Evolutionary conservation across 2,329 filamentous ascomycete species (phyloP).

Genomic region (Cryphonectria carpinicola): DNA sequence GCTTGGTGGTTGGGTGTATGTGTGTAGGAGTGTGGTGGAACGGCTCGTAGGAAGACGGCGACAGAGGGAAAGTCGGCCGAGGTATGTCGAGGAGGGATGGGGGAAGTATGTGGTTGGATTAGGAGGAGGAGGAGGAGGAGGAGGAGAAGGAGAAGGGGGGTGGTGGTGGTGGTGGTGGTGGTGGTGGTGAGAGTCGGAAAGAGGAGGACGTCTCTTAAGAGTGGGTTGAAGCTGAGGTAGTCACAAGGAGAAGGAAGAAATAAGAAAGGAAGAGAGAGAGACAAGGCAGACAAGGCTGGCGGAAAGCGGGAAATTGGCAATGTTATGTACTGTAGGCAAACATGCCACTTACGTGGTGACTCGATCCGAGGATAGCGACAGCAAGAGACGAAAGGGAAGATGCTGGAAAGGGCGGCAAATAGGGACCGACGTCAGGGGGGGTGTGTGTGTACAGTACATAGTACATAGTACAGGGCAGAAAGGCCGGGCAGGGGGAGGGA

Average conservation of each 20-base stretch:
- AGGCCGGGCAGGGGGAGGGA: no score
- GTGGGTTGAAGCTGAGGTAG: constrained; percentile 18
- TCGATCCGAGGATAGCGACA: constrained; percentile 15
- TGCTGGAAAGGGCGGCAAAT: constrained; percentile 30
- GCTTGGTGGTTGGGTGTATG: constrained; percentile 2
- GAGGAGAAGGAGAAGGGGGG: neutral
- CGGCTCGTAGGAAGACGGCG: neutral
- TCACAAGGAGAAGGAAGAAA: constrained; percentile 5
- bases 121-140: neutral
- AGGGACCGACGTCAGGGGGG: constrained; percentile 18
- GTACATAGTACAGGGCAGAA: constrained; percentile 4
- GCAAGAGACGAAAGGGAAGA: constrained; percentile 25
- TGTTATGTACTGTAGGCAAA: constrained; percentile 17
- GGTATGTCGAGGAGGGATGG: constrained; percentile 1
- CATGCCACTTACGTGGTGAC: constrained; percentile 15
- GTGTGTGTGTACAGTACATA: constrained; percentile 8
- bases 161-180: neutral
- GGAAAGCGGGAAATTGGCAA: constrained; percentile 24
- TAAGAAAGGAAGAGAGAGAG: neutral
- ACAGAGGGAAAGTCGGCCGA: neutral
- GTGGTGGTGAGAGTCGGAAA: constrained; percentile 1
- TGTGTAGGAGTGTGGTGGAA: neutral
- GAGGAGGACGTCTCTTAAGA: neutral
- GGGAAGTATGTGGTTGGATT: neutral
- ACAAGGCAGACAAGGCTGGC: neutral